Evolutionary conservation across 495 filamentous ascomycete species (phyloP).

Genomic region (Penicillium odoratum): DNA sequence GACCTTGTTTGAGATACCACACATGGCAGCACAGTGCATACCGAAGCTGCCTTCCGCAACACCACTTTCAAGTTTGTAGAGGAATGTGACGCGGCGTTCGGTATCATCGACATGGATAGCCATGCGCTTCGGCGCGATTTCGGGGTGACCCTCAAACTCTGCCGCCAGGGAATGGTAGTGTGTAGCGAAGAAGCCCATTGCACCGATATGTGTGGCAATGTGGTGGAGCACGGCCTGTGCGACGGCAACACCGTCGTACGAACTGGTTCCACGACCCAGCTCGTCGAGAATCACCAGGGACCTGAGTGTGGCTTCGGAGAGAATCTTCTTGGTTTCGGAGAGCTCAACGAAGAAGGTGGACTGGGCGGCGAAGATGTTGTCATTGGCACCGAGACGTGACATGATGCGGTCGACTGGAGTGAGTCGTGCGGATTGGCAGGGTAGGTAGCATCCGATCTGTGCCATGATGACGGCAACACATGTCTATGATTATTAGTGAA

Average conservation of each 20-base stretch:
- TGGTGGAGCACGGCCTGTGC: slow-evolving; percentile 96
- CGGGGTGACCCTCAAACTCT: slow-evolving; percentile 86
- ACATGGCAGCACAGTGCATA: slow-evolving; percentile 99
- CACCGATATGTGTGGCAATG: slow-evolving; percentile 88
- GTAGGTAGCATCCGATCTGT: slow-evolving; percentile 95
- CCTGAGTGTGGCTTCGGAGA: slow-evolving; percentile 90
- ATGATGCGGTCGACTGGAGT: slow-evolving; percentile 97
- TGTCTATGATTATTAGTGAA: slow-evolving; percentile 50
- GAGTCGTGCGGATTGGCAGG: slow-evolving; percentile 76
- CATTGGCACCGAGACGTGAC: slow-evolving; percentile 96
- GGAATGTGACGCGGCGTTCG: slow-evolving; percentile 79
- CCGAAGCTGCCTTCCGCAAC: slow-evolving; percentile 98
- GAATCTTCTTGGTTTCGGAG: slow-evolving; percentile 97
- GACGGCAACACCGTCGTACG: slow-evolving; percentile 94
- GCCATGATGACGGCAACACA: slow-evolving; percentile 98
- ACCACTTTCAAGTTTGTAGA: slow-evolving; percentile 93
- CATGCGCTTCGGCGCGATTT: slow-evolving; percentile 85
- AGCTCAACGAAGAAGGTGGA: slow-evolving; percentile 98
- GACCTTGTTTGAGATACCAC: slow-evolving; percentile 81
- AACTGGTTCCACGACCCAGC: slow-evolving; percentile 89
- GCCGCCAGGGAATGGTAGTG: slow-evolving; percentile 94
- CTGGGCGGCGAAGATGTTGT: slow-evolving; percentile 98
- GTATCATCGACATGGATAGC: slow-evolving; percentile 90
- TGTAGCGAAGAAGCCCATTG: slow-evolving; percentile 95
- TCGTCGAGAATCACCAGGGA: slow-evolving; percentile 98